Percentiles rank a stretch among this genome's conserved stretches.
These are phyloP conservation scores for Macrocystidia cucumis DNA, from an alignment of 1,284 basidiomycete species.

Conservation along the genomic window DNA sequence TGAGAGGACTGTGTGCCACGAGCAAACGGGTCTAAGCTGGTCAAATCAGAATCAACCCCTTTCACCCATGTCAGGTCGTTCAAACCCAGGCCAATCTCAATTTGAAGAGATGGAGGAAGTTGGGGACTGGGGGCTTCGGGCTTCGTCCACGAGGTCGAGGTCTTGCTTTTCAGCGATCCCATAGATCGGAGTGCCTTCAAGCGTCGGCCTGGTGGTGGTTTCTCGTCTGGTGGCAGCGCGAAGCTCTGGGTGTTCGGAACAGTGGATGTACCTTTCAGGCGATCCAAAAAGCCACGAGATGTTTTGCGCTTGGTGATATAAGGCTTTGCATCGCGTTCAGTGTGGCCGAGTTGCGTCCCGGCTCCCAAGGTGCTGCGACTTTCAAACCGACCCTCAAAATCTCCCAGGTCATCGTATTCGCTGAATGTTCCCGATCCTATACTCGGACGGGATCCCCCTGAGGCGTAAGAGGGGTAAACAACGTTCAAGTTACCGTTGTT, in stretches of 20 bases:
- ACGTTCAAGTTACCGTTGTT: slow-evolving; percentile 22
- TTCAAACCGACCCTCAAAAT: slow-evolving; percentile 78
- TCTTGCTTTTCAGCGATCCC: slow-evolving; percentile 62
- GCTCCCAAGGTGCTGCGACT: slow-evolving; percentile 65
- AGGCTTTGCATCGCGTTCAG: slow-evolving; percentile 25
- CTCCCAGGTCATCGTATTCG: slow-evolving; percentile 77
- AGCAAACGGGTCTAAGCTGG: slow-evolving; percentile 15
- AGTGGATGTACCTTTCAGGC: slow-evolving; percentile 48
- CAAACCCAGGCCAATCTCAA: slow-evolving; percentile 56
- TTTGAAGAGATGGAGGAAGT: slow-evolving; percentile 39
- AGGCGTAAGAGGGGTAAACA: slow-evolving; percentile 26
- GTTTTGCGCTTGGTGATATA: slow-evolving; percentile 41
- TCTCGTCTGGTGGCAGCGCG: slow-evolving; percentile 31
- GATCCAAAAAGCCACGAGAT: slow-evolving; percentile 57
- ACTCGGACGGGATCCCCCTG: slow-evolving; percentile 46
- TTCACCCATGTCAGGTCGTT: slow-evolving; percentile 48
- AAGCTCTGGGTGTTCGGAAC: slow-evolving; percentile 27
- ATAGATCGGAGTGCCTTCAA: slow-evolving; percentile 72
- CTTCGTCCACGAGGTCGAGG: slow-evolving; percentile 25
- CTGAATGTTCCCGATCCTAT: slow-evolving; percentile 61
- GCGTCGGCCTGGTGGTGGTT: slow-evolving; percentile 36
- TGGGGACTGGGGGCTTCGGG: slow-evolving; percentile 33
- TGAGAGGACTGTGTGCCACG: slow-evolving; percentile 14
- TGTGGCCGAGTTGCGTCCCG: slow-evolving; percentile 21
- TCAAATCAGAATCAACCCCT: slow-evolving; percentile 19